Base-by-base conservation (phyloP, 2,329 filamentous ascomycete species). In the Alternaria conjuncta region DNA sequence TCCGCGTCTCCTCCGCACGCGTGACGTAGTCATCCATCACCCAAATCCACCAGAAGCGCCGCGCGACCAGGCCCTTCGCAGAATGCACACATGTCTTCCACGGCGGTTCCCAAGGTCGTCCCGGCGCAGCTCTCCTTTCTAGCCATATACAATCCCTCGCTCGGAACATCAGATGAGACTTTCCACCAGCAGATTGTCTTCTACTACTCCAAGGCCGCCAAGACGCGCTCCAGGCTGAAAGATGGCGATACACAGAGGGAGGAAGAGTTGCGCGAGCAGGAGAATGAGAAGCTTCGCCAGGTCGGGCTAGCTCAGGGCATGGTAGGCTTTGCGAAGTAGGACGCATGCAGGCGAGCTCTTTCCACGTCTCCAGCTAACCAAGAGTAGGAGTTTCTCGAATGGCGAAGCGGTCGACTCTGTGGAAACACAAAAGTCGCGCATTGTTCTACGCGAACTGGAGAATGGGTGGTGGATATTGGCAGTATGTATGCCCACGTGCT, bases 231-330 rank as follows among this genome's bases (percentile, higher is more conserved):
- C 23, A 76, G 56, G 68, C 73, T 72, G 46, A 67, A 73, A 41
- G 70, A 72, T 53, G 79, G 73, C 41, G 60, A 73, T 21, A 23
- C 65, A 43, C 72, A 80, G 26, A 71, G 73, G 10, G 83, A 87
- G 53, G 56, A 69, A 26, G 68, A 75, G 26, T 63, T 78, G 63
- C 78, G 78, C 7, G 89, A 92, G 69, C 89, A 94, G 74, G 88
- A 89, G 75, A 96, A 98, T 80, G 92, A 97, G 82, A 91, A 90
- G 72, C 84, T 98, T 73, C 88, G 96, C 68, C 94, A 97, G 84
- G 94, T 99, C 77, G 96, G 96, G 41, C 88, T 99, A 67, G 96
- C 96, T 44, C 96, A 99, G 83, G 96, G 94, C 77, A 97, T 98
- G 91, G 91, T 97, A 63, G 92, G 90, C 78, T 99, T 99, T 82